Evolutionary conservation across 108 stramenopile genomes (phyloP).

Genomic region (Thalassiosira profunda): DNA sequence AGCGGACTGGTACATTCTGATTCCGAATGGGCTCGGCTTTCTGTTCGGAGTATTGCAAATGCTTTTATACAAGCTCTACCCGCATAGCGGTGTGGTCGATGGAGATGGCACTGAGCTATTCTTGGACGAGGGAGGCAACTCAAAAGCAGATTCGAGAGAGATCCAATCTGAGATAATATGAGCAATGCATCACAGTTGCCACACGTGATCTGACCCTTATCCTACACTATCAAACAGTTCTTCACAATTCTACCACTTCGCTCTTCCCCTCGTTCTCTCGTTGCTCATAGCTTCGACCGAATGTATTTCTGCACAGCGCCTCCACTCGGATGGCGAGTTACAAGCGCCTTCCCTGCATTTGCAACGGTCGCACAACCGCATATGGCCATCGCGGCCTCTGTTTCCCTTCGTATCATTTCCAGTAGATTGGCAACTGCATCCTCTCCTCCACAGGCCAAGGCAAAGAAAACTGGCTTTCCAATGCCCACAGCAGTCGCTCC

Average conservation of each 20-base stretch:
- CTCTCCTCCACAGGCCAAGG: conserved; percentile 83
- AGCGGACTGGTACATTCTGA: conserved; percentile 66
- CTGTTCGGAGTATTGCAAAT: conserved; percentile 67
- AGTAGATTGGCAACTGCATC: conserved; percentile 63
- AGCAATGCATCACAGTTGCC: background rate
- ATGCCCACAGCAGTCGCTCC: conserved; percentile 95
- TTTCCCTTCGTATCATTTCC: conserved; percentile 66
- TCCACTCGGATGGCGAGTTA: conserved; percentile 40
- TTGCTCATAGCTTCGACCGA: conserved; percentile 31
- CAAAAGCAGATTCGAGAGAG: background rate
- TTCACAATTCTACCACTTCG: too few species aligned
- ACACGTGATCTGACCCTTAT: too few species aligned
- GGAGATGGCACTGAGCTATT: conserved; percentile 4
- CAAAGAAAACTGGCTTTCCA: conserved; percentile 94
- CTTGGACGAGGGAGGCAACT: background rate
- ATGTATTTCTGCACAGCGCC: conserved; percentile 19
- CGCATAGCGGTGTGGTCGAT: background rate
- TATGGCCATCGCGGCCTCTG: conserved; percentile 85
- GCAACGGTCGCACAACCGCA: conserved; percentile 56
- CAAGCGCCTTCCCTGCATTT: conserved; percentile 31
- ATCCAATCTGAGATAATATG: background rate
- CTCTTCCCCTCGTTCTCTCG: background rate
- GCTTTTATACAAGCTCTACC: conserved; percentile 37
- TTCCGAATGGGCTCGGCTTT: conserved; percentile 81
- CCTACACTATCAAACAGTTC: too few species aligned